A percentile compares a stretch with the other conserved stretches of the same genome.
Conservation (phyloP, 192 early-diverging fungal genomes). For the Backusella westeae region DNA sequence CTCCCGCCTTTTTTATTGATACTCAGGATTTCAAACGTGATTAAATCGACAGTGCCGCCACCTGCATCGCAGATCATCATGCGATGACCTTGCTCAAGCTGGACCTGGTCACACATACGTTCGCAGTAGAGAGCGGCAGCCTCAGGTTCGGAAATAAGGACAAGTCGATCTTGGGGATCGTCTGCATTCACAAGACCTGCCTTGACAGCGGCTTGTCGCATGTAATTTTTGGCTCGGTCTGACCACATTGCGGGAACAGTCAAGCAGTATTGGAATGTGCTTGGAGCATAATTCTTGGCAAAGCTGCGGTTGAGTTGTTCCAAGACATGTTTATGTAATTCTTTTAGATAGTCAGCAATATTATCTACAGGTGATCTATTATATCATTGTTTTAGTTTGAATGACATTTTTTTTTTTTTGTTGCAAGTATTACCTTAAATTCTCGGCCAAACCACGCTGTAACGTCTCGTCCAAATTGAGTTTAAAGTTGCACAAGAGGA, state of each 20-base stretch:
- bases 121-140: conserved; percentile 53
- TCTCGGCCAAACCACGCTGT: conserved; percentile 37
- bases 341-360: conserved; percentile 50
- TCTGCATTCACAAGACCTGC: conserved; percentile 39
- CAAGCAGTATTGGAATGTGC: conserved; percentile 46
- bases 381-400: background rate
- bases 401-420: too few species aligned
- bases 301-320: conserved; percentile 39
- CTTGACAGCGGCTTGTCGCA: conserved; percentile 46
- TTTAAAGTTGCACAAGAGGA: conserved; percentile 48
- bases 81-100: conserved; percentile 34
- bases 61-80: conserved; percentile 55
- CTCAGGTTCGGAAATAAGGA: conserved; percentile 40
- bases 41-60: conserved; percentile 53
- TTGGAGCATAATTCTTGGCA: conserved; percentile 23
- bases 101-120: conserved; percentile 41
- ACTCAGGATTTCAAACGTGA: conserved; percentile 44
- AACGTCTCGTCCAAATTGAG: conserved; percentile 46
- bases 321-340: conserved; percentile 41
- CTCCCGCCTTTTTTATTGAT: background rate
- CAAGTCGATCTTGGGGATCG: conserved; percentile 43
- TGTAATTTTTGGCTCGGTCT: conserved; percentile 43
- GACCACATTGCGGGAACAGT: conserved; percentile 54
- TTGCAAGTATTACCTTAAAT: conserved; percentile 28
- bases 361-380: conserved; percentile 26